A percentile compares a stretch with the other conserved stretches of the same genome.
phyloP scores from a whole-genome alignment of 164 flowering plant species.

The Aristolochia contorta region DNA sequence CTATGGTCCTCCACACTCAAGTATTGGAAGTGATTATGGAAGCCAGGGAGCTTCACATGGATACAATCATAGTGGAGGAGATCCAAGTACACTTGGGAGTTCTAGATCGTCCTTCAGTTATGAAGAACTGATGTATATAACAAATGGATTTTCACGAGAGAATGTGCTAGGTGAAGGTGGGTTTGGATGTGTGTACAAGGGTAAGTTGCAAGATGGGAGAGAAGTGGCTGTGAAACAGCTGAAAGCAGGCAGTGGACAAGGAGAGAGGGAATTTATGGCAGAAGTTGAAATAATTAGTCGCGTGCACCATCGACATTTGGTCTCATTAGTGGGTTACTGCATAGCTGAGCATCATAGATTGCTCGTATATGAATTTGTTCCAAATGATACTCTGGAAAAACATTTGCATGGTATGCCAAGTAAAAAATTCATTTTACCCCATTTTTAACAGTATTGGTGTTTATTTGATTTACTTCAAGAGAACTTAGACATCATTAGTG shows the following conservation, averaged over 20 bases:
- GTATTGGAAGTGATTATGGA: conserved; percentile 5
- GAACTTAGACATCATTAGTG: neutral
- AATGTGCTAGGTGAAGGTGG: conserved; percentile 56
- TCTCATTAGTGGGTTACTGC: conserved; percentile 58
- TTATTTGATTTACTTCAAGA: neutral
- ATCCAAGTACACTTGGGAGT: conserved; percentile 14
- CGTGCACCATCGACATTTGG: conserved; percentile 66
- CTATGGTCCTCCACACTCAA: conserved; percentile 11
- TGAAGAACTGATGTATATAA: conserved; percentile 45
- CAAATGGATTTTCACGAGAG: conserved; percentile 36
- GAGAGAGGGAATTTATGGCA: conserved; percentile 55
- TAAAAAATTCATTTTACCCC: neutral
- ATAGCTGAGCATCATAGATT: conserved; percentile 40
- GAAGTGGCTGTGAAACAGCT: conserved; percentile 54
- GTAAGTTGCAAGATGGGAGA: conserved; percentile 36
- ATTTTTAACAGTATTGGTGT: neutral
- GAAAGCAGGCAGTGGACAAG: conserved; percentile 55
- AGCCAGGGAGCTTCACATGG: neutral
- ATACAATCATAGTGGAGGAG: conserved; percentile 9
- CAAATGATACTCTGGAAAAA: conserved; percentile 47
- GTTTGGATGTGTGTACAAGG: conserved; percentile 56
- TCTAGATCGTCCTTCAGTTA: conserved; percentile 31
- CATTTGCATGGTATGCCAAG: conserved; percentile 47
- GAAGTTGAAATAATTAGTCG: conserved; percentile 66
- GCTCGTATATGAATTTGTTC: conserved; percentile 55